Percentiles rank a stretch among this genome's conserved stretches.
These are phyloP conservation scores for Gomphus bonarii DNA, from an alignment of 1,284 basidiomycete genomes.

Conservation along the genomic window DNA sequence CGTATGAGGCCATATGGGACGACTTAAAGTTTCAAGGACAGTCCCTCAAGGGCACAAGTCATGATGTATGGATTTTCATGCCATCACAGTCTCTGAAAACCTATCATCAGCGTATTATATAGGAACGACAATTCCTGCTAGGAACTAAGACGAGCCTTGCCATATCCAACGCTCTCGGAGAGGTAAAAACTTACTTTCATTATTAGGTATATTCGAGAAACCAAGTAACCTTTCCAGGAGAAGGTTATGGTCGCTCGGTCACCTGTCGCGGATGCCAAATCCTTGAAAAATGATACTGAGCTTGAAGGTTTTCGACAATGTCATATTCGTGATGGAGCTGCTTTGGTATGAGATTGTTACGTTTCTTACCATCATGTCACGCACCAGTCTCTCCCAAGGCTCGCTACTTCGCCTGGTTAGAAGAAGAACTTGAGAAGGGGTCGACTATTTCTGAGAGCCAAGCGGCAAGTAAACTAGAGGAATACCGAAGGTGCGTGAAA, in stretches of 20 bases:
- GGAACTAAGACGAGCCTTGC: conserved; percentile 72
- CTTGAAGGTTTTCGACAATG: conserved; percentile 83
- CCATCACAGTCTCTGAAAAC: neutral
- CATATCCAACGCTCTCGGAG: conserved; percentile 65
- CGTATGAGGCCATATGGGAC: conserved; percentile 63
- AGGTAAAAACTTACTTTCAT: conserved; percentile 28
- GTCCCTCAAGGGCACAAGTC: conserved; percentile 28
- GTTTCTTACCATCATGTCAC: neutral
- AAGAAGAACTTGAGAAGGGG: conserved; percentile 64
- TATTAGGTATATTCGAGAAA: neutral
- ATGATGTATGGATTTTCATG: conserved; percentile 22
- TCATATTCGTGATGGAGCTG: conserved; percentile 87
- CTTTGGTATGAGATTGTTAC: conserved; percentile 35
- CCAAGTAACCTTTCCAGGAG: conserved; percentile 25
- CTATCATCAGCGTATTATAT: conserved; percentile 6
- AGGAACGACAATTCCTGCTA: conserved; percentile 45
- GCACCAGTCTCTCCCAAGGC: conserved; percentile 21
- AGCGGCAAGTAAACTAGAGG: conserved; percentile 71
- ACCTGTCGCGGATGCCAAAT: conserved; percentile 75
- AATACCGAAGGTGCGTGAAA: conserved; percentile 65
- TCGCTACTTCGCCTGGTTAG: conserved; percentile 91
- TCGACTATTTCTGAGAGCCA: conserved; percentile 72
- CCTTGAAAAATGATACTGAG: conserved; percentile 85
- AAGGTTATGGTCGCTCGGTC: conserved; percentile 57
- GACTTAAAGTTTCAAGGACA: conserved; percentile 45